Conservation (phyloP, 176 grass and related monocot genomes). For the Puccinellia tenuiflora region DNA sequence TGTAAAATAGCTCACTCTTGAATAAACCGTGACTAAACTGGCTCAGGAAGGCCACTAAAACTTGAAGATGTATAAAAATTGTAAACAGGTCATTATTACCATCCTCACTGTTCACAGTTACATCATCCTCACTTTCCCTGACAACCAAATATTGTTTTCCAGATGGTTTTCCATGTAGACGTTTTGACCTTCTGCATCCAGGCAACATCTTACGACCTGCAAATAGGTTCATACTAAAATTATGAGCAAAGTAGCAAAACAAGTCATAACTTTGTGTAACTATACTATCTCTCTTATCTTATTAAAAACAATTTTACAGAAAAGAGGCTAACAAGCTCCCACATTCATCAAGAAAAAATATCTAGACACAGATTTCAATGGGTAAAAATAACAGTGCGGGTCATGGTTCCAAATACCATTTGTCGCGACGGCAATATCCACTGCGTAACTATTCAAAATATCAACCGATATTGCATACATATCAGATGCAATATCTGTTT, state of each 20-base stretch:
- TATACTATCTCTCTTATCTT: background rate
- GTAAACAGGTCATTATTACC: background rate
- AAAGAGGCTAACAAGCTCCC: background rate
- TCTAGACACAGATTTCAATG: background rate
- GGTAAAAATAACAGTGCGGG: too few relatives aligned
- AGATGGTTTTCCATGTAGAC: background rate
- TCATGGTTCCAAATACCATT: too few relatives aligned
- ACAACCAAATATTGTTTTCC: background rate
- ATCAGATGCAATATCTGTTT: too few relatives aligned
- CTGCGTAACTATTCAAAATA: too few relatives aligned
- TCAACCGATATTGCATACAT: too few relatives aligned
- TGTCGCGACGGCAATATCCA: too few relatives aligned
- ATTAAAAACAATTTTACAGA: background rate
- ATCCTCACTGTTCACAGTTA: constrained; percentile 4
- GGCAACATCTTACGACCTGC: background rate
- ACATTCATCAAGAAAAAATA: background rate
- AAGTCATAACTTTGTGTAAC: background rate
- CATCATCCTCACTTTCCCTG: background rate
- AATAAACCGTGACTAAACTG: too few relatives aligned
- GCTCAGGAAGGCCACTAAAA: too few relatives aligned
- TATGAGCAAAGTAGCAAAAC: background rate
- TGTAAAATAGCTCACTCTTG: too few relatives aligned
- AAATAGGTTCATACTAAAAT: background rate
- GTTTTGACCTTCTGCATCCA: constrained; percentile 18
- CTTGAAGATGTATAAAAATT: too few relatives aligned